Evolutionary conservation across 148 eudicot species (phyloP).

Genomic region (Fagopyrum homotropicum): DNA sequence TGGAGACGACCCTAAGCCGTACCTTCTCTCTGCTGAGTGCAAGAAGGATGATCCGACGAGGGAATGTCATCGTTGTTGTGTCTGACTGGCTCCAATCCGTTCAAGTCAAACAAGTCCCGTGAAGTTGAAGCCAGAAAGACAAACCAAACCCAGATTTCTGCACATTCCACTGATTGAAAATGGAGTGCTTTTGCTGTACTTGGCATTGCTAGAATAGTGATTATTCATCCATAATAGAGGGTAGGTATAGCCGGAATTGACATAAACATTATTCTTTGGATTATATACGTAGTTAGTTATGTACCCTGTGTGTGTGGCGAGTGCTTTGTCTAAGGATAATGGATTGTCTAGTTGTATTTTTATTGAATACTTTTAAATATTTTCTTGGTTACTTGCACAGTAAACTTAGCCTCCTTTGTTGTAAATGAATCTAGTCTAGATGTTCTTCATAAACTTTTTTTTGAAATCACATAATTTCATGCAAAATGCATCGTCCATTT

Average conservation of each 20-base stretch:
- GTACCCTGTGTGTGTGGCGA: not conserved
- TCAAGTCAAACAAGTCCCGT: constrained; percentile 93
- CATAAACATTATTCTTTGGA: constrained; percentile 6
- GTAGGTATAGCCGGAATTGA: not conserved
- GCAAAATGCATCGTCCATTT: too few relatives aligned
- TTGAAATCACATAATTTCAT: too few relatives aligned
- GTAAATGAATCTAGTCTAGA: too few relatives aligned
- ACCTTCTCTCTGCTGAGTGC: constrained; percentile 84
- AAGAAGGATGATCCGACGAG: constrained; percentile 85
- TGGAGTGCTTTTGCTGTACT: not conserved
- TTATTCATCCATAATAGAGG: not conserved
- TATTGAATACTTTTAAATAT: too few relatives aligned
- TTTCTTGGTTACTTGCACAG: too few relatives aligned
- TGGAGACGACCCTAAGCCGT: constrained; percentile 83
- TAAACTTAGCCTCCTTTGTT: too few relatives aligned
- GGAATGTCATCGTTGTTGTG: constrained; percentile 84
- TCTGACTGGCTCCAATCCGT: constrained; percentile 91
- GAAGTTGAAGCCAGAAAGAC: constrained; percentile 10
- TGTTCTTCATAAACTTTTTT: too few relatives aligned
- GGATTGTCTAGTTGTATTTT: not conserved
- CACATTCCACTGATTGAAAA: not conserved
- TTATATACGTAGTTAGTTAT: not conserved
- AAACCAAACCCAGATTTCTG: not conserved
- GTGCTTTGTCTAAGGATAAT: not conserved
- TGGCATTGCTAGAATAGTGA: not conserved